phyloP scores from a whole-genome alignment of 2,329 filamentous ascomycete genomes.

The Pyrenophora tritici-repentis region DNA sequence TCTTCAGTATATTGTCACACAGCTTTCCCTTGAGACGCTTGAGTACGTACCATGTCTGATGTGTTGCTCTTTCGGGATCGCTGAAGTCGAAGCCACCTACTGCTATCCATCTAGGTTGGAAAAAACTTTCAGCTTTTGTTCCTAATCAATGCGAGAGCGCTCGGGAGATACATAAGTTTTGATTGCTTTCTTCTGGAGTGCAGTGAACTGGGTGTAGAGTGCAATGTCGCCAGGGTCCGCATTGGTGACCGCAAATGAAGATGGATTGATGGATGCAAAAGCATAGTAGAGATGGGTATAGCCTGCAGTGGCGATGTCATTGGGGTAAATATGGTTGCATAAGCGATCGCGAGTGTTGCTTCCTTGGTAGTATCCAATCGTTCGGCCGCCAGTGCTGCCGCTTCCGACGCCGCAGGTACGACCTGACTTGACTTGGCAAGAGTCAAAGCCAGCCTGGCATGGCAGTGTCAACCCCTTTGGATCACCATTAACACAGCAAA shows the following conservation, averaged over 20 bases:
- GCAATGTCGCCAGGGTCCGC: constrained; percentile 17
- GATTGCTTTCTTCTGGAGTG: constrained; percentile 41
- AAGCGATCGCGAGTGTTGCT: constrained; percentile 8
- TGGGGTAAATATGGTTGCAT: constrained; percentile 7
- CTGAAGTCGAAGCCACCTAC: constrained; percentile 53
- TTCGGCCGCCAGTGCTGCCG: constrained; percentile 1
- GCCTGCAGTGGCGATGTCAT: constrained; percentile 39
- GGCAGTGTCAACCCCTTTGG: not conserved
- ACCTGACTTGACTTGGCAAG: constrained; percentile 4
- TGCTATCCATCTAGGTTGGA: constrained; percentile 34
- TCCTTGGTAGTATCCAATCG: constrained; percentile 10
- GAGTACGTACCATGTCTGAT: constrained; percentile 38
- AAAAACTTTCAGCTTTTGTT: too few species aligned
- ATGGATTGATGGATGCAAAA: constrained; percentile 29
- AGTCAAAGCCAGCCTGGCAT: constrained; percentile 8
- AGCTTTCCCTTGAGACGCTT: not conserved
- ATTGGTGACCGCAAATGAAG: constrained; percentile 29
- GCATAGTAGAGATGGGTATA: constrained; percentile 46
- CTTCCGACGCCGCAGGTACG: constrained; percentile 1
- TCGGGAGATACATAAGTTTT: constrained; percentile 26
- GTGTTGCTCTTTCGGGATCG: constrained; percentile 38
- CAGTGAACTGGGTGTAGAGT: constrained; percentile 39
- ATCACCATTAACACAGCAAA: not conserved
- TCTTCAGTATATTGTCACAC: too few species aligned
- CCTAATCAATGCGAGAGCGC: too few species aligned